Conservation (phyloP, 164 flowering plant genomes). For the Umbellularia californica region DNA sequence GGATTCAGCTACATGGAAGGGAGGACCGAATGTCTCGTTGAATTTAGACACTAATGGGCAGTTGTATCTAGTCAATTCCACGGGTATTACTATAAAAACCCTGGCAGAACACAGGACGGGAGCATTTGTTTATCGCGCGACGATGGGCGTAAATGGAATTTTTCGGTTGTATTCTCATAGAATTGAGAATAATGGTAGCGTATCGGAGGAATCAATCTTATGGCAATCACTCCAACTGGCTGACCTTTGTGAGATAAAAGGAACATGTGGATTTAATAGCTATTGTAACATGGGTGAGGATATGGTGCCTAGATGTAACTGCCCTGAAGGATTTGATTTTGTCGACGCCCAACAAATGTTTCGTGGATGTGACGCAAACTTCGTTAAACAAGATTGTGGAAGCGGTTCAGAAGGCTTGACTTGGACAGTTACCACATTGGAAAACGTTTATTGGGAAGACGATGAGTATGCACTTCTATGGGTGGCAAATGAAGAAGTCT, state of each 20-base stretch:
- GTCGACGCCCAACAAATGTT: not conserved
- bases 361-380: not conserved
- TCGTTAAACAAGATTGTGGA: not conserved
- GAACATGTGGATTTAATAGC: conserved; percentile 21
- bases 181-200: not conserved
- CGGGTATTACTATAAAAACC: not conserved
- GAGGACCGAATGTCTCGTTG: conserved; percentile 5
- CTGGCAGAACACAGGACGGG: not conserved
- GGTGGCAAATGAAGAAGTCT: not conserved
- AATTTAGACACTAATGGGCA: conserved; percentile 11
- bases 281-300: conserved; percentile 4
- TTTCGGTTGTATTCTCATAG: conserved; percentile 4
- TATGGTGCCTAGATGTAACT: conserved; percentile 2
- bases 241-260: conserved; percentile 9
- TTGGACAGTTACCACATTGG: not conserved
- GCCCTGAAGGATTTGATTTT: conserved; percentile 3
- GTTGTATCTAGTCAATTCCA: conserved; percentile 5
- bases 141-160: conserved; percentile 11
- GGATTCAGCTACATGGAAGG: not conserved
- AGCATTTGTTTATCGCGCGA: conserved; percentile 11
- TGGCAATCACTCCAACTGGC: too few species aligned
- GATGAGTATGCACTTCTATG: not conserved
- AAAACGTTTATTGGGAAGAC: not conserved
- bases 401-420: not conserved
- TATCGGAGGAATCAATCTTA: too few species aligned